These are phyloP conservation scores for Gardenia jasminoides DNA, from an alignment of 257 asterid genomes.

Conservation along the genomic window DNA sequence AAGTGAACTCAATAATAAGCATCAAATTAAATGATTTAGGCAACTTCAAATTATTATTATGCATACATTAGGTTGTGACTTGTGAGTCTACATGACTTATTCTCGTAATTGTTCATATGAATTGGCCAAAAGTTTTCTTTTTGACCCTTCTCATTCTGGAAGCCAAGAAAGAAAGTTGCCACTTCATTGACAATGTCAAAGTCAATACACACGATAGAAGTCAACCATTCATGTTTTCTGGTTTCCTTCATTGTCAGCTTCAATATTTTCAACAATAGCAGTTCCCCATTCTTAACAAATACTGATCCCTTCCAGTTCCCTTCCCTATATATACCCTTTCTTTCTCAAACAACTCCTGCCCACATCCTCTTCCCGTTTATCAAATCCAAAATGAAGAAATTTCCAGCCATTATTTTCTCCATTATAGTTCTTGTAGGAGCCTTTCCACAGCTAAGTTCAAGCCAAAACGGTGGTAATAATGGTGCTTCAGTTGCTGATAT, in stretches of 20 bases:
- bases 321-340: not conserved
- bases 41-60: too few species aligned
- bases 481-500: not conserved
- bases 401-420: not conserved
- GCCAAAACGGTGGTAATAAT: constrained; percentile 20
- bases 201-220: not conserved
- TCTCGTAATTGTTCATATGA: not conserved
- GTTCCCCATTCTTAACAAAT: not conserved
- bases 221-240: not conserved
- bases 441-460: not conserved
- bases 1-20: too few species aligned
- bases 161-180: not conserved
- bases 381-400: not conserved
- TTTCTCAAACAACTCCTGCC: not conserved
- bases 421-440: constrained; percentile 1
- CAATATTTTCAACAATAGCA: not conserved
- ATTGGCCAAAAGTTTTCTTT: not conserved
- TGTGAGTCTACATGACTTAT: too few species aligned
- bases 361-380: not conserved
- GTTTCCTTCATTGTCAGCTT: not conserved
- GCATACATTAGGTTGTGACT: too few species aligned
- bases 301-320: not conserved
- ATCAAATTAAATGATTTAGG: too few species aligned
- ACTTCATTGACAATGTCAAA: not conserved
- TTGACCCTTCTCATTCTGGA: not conserved